Percentiles rank a stretch among this genome's conserved stretches.
Evolutionary conservation across 805 yeast species (phyloP).

Genomic region (Ogataea dorogensis): DNA sequence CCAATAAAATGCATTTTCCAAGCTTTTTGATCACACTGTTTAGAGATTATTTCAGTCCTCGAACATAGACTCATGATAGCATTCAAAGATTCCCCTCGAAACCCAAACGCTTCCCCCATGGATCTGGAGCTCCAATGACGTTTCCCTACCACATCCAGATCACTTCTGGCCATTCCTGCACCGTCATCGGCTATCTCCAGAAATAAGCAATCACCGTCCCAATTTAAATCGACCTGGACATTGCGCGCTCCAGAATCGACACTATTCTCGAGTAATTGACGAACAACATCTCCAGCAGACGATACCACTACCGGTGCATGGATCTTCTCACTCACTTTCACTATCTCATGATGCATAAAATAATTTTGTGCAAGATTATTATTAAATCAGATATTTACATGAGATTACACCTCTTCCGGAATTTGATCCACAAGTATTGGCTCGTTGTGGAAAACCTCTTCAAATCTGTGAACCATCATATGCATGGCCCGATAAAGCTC

Average conservation of each 20-base stretch:
- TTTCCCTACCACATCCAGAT: constrained; percentile 46
- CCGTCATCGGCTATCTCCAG: constrained; percentile 68
- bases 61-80: constrained; percentile 49
- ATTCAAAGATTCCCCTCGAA: constrained; percentile 69
- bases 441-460: too few relatives aligned
- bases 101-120: constrained; percentile 47
- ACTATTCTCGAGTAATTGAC: constrained; percentile 54
- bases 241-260: constrained; percentile 50
- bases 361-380: neutral
- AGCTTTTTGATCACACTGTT: constrained; percentile 33
- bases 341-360: constrained; percentile 6
- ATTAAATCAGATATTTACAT: constrained; percentile 1
- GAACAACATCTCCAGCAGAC: neutral
- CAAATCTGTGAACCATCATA: constrained; percentile 5
- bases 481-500: constrained; percentile 25
- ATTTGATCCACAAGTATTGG: too few relatives aligned
- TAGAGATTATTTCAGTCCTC: constrained; percentile 46
- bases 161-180: constrained; percentile 53
- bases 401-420: neutral
- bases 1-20: constrained; percentile 28
- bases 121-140: constrained; percentile 59
- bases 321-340: constrained; percentile 1
- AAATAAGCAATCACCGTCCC: constrained; percentile 29
- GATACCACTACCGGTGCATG: constrained; percentile 1
- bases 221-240: constrained; percentile 30